These are phyloP conservation scores for Gonapodya sp. DNA, from an alignment of 192 early-diverging fungal species.

Conservation along the genomic window DNA sequence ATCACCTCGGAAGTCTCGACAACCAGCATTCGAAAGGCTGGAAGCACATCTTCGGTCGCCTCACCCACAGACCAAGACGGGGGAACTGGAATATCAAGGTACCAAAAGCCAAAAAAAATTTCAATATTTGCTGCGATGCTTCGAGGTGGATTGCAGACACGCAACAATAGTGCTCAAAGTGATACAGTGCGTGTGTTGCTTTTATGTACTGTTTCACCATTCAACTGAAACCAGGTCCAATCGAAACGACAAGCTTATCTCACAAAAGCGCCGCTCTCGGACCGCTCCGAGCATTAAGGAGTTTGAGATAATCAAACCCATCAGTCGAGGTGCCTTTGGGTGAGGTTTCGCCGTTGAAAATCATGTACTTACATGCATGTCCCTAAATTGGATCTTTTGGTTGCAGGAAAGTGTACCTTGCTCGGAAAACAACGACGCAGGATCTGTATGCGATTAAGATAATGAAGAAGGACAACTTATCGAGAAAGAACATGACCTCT, in stretches of 20 bases:
- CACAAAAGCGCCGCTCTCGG: not conserved
- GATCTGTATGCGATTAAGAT: conserved; percentile 91
- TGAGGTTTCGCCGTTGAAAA: conserved; percentile 40
- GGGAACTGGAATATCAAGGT: not conserved
- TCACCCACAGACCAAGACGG: not conserved
- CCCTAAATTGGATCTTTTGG: conserved; percentile 5
- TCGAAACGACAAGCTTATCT: not conserved
- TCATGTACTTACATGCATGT: conserved; percentile 11
- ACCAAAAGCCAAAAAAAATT: conserved; percentile 39
- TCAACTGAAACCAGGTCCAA: too few relatives aligned
- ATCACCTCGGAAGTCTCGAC: not conserved
- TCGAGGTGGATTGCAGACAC: conserved; percentile 23
- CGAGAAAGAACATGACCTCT: conserved; percentile 91
- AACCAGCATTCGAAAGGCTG: conserved; percentile 5
- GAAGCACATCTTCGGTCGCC: not conserved
- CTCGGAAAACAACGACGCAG: conserved; percentile 72
- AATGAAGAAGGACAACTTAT: conserved; percentile 86
- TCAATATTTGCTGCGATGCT: conserved; percentile 67
- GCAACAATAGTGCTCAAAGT: not conserved
- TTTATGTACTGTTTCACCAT: too few relatives aligned
- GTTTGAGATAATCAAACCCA: conserved; percentile 90
- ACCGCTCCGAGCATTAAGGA: conserved; percentile 66
- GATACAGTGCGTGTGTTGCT: not conserved
- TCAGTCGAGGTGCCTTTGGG: conserved; percentile 91
- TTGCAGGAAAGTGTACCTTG: conserved; percentile 69